A percentile compares a stretch with the other conserved stretches of the same genome.
Evolutionary conservation across 768 basidiomycete species (phyloP).

Genomic region (Nidularia pulvinata): DNA sequence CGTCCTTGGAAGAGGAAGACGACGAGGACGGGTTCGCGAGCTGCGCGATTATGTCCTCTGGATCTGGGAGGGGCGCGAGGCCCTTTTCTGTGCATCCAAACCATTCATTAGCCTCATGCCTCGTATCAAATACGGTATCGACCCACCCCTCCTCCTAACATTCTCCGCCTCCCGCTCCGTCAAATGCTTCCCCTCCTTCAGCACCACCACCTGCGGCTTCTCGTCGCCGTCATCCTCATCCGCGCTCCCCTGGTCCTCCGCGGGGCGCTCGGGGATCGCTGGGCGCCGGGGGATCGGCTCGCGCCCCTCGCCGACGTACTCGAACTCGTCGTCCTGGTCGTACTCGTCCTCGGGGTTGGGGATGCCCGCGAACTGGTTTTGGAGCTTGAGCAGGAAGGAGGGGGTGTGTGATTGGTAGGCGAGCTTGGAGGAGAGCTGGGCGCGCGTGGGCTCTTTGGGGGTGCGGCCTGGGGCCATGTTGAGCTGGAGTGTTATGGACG

Average conservation of each 20-base stretch:
- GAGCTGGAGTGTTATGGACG: background rate
- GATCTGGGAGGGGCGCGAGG: conserved; percentile 49
- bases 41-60: conserved; percentile 16
- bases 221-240: conserved; percentile 72
- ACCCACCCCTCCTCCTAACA: conserved; percentile 68
- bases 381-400: conserved; percentile 63
- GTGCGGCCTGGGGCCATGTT: conserved; percentile 6
- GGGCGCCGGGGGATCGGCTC: conserved; percentile 78
- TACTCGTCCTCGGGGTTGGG: conserved; percentile 48
- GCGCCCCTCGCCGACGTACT: conserved; percentile 67
- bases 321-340: conserved; percentile 48
- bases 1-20: conserved; percentile 9
- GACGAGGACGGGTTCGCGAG: conserved; percentile 8
- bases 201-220: conserved; percentile 85
- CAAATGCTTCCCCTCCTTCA: conserved; percentile 89
- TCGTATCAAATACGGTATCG: background rate
- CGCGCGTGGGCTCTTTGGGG: conserved; percentile 65
- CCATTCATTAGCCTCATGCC: conserved; percentile 3
- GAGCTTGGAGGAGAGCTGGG: conserved; percentile 73
- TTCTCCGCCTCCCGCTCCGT: conserved; percentile 78
- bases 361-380: conserved; percentile 59
- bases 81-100: conserved; percentile 51
- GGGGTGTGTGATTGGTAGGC: conserved; percentile 63
- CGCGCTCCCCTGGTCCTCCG: conserved; percentile 69
- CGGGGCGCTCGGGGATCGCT: conserved; percentile 67